Base-by-base conservation (phyloP, 2,329 filamentous ascomycete species). In the Drechmeria coniospora region DNA sequence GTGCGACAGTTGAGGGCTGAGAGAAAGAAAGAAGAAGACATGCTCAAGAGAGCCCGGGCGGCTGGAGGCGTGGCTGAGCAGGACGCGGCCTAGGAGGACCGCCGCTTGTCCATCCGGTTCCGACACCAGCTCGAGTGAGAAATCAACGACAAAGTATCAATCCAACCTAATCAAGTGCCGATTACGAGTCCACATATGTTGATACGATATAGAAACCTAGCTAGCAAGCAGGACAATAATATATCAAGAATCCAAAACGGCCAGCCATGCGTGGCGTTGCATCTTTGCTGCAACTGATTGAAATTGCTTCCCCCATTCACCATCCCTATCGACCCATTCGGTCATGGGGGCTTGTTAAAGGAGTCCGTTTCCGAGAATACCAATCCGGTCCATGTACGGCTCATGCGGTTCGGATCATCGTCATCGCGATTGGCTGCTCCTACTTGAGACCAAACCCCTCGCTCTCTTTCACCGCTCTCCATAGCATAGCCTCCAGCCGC, bases 361-460 rank as follows among this genome's bases (percentile, higher is more conserved):
- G n/a, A n/a, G n/a, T n/a, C n/a, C n/a, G n/a, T n/a, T n/a, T n/a
- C n/a, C n/a, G n/a, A n/a, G n/a, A n/a, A n/a, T n/a, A n/a, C n/a
- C n/a, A n/a, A 21, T 21, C 20, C 20, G 9, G 22, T 8, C 16
- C 14, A 29, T 22, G 14, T 24, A 19, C 22, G 18, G 29, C 19
- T 18, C 22, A 26, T 29, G 16, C 25, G 8, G 15, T 8, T 39
- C 39, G 19, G 42, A 28, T 29, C 31, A 25, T 41, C 37, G 15
- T 43, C 27, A 37, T 32, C 25, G 29, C 25, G 28, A 17, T 26
- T 27, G 20, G 25, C 23, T 15, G 15, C 23, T 18, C 61, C 47
- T 24, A 87, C 49, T 86, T 90, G 50, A 94, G 61, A 18, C 84
- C 84, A 63, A 94, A 94, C 3, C 86, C 86, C 50, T 92, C 83